Evolutionary conservation across 495 filamentous ascomycete genomes (phyloP), one percentile per base, ranked within the genome.

Genomic region (Viridothelium virens): DNA sequence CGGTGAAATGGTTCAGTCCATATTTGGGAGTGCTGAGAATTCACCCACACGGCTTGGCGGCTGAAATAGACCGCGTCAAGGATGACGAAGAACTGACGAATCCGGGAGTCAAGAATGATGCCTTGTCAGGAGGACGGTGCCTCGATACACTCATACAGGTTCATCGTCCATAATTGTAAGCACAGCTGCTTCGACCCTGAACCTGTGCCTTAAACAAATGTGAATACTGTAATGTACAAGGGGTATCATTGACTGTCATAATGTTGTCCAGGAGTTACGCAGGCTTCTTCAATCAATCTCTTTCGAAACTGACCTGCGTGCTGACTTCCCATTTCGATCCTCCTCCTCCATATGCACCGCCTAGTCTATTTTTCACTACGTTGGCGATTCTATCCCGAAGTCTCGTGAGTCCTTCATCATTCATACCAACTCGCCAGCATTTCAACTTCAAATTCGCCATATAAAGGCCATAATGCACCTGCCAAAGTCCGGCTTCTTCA

Each of bases 391-490:
- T 85, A 63, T 89, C 87, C 61, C 91, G 83, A 66, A 97, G 75
- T 64, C 86, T 84, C 61, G 77, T 78, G 53, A 91, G 76, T n/a
- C 83, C 81, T 4, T 87, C 84, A 61, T 90, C 89, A 59, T 67
- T 67, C 38, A 25, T 86, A 85, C 65, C 71, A 31, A 61, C 65
- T 38, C 76, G 74, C 14, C 83, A 83, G 53, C 78, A 77, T 38
- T 87, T 81, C 16, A 98, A 72, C 77, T 93, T 96, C 67, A 98
- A 72, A 70, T 93, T 96, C 12, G 94, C 94, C 89, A 96, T 96
- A 72, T 90, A 94, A 47, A 97, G 80, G 2, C 94, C 92, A 74
- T 97, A 96, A 76, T 98, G 94, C 25, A 97, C 95, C 79, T 98
- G 94, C 94, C 94, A 98, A 78, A 98, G 96, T 71, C 89, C 83